Base-by-base conservation (phyloP, 116 monocot species). In the Papilionanthe hybrid region DNA sequence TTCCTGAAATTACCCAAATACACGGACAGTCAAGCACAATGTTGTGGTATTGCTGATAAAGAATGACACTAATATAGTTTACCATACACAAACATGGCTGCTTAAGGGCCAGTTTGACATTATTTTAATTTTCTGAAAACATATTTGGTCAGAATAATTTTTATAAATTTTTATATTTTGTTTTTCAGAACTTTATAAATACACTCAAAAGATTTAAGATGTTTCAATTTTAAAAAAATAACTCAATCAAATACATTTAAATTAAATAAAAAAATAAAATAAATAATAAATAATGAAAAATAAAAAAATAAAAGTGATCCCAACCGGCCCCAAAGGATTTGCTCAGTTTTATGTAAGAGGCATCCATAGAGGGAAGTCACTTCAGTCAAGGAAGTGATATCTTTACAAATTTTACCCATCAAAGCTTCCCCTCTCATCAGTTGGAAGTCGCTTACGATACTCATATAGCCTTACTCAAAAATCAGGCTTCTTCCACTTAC, bases 1-100 rank as follows among this genome's bases (percentile, higher is more conserved):
- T 90, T 90, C 99, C 98, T 98, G 88, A 87, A 81, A 90, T 84
- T 88, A 86, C 30, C 84, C 80, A 83, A 83, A 85, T 82, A 88
- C 48, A 79, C 56, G 25, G 71, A 83, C 75, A 82, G 23, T 32
- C 19, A 22, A 76, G 77, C 13, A 43, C 43, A 53, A 15, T 53
- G 18, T 53, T 17, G 15, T 53, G 53, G 53, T 18, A 3, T 53
- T 53, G 53, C 13, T 53, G 4, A 0, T 53, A 53, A 53, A 53
- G 3, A 15, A 17, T 53, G 53, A 53, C 0, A 53, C 15, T 53
- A 15, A 53, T 53, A 12, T 15, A 43, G 17, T 45, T 15, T 75
- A n/a, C 48, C 48, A 75, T 44, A 4, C 41, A 41, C 2, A 5
- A 45, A 19, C 32, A 32, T 72, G 42, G 42, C 72, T 42, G n/a